phyloP scores from a whole-genome alignment of 495 filamentous ascomycete genomes.

The Hyphodiscus hymeniophilus region DNA sequence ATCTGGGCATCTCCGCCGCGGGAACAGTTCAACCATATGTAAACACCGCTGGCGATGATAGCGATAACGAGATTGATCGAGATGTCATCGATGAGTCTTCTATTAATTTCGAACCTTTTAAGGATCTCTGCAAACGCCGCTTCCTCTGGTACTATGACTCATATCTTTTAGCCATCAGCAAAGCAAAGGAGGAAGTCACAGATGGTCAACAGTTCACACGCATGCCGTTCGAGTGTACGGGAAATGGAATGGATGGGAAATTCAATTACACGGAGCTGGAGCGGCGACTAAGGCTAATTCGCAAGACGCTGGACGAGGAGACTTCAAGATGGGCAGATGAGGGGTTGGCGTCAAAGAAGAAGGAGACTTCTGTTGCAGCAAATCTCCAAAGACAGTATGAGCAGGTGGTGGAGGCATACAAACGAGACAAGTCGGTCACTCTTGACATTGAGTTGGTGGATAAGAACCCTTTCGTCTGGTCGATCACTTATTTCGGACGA shows the following conservation, averaged over 20 bases:
- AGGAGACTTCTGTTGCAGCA: constrained; percentile 67
- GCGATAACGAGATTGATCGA: constrained; percentile 39
- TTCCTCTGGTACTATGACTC: constrained; percentile 95
- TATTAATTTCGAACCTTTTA: constrained; percentile 67
- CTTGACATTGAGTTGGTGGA: constrained; percentile 66
- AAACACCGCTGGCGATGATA: constrained; percentile 31
- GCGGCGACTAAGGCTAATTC: constrained; percentile 56
- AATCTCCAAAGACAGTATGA: constrained; percentile 79
- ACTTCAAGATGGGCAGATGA: constrained; percentile 60
- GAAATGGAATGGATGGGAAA: constrained; percentile 79
- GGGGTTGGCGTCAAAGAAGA: constrained; percentile 52
- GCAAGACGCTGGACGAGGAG: constrained; percentile 62
- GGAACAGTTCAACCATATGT: constrained; percentile 31
- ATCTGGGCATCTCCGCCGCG: constrained; percentile 55
- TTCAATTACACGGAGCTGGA: constrained; percentile 78
- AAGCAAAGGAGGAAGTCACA: constrained; percentile 49
- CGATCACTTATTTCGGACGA: constrained; percentile 74
- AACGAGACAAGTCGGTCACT: constrained; percentile 55
- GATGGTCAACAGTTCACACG: constrained; percentile 54
- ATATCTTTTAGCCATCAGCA: constrained; percentile 63
- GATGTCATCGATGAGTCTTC: constrained; percentile 34
- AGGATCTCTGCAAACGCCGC: constrained; percentile 80
- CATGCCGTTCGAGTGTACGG: constrained; percentile 77
- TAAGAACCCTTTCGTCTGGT: constrained; percentile 63
- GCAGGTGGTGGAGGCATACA: constrained; percentile 69